Base-by-base conservation (phyloP, 352 stramenopile genomes). In the Phytophthora cryptogea region DNA sequence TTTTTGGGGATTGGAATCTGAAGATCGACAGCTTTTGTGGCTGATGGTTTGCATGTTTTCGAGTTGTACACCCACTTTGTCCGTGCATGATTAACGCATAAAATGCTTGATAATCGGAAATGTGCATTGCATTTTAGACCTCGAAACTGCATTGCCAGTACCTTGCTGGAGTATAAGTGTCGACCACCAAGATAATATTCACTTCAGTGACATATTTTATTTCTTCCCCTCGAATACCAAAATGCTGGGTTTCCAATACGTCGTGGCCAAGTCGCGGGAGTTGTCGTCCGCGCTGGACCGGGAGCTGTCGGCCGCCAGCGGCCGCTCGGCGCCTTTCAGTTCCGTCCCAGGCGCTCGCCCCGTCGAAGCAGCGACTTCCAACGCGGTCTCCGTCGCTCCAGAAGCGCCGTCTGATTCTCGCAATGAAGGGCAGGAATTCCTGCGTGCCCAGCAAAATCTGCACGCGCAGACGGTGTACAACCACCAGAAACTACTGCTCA, bases 251-350 rank as follows among this genome's bases (percentile, higher is more conserved):
- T 72, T 91, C 66, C 83, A 91, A 63, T 89, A 86, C 65, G 66
- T 91, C 40, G 78, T 91, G 42, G 78, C 77, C 62, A 91, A 91
- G 74, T 89, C 79, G 49, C 86, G 77, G 36, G 82, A 88, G 63
- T 67, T 89, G 42, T 79, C 80, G 41, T 80, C 72, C 32, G 82
- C 66, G 48, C 68, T 89, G 1, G 79, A 90, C 40, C 69, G 72
- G 14, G 68, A 76, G 75, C 50, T 74, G 26, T 71, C 54, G 1
- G 56, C 45, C 17, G 52, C 58, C 8, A 74, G 59, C 27, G 65
- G 32, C 23, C 64, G 57, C 36, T 45, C 63, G 4, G 13, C 35
- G 0, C 35, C 58, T 33, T 67, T 67, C 33, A 45, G 5, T 5
- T 41, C 52, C 16, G 17, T 48, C 2, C 26, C 54, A 0, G 33